Evolutionary conservation across 2,329 filamentous ascomycete species (phyloP).

Genomic region (Aspergillus sp.): DNA sequence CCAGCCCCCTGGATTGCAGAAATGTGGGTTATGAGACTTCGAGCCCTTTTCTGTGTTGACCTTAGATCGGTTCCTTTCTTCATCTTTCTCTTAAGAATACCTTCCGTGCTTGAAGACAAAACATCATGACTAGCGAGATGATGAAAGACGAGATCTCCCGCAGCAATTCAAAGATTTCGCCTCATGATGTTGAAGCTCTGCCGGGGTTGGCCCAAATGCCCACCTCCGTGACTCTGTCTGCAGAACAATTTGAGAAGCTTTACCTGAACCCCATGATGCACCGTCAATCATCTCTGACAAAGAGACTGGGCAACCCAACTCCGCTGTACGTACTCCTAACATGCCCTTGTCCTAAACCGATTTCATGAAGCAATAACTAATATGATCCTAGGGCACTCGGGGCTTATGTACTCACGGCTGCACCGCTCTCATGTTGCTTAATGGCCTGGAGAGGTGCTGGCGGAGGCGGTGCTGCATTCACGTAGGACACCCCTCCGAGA

Average conservation of each 20-base stretch:
- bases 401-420: slow-evolving; percentile 6
- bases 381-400: slow-evolving; percentile 4
- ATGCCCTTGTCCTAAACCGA: not conserved
- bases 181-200: not conserved
- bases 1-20: too few species aligned
- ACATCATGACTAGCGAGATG: too few species aligned
- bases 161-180: not conserved
- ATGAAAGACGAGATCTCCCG: not conserved
- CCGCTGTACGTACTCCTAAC: slow-evolving; percentile 14
- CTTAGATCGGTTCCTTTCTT: too few species aligned
- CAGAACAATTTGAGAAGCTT: slow-evolving; percentile 29
- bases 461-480: slow-evolving; percentile 7
- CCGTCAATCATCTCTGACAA: slow-evolving; percentile 22
- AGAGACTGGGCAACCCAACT: slow-evolving; percentile 25
- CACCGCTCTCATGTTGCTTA: slow-evolving; percentile 6
- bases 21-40: too few species aligned
- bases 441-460: slow-evolving; percentile 9
- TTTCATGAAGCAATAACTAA: not conserved
- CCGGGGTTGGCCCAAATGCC: slow-evolving; percentile 3
- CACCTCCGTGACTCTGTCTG: slow-evolving; percentile 20
- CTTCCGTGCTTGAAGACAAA: too few species aligned
- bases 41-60: too few species aligned
- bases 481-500: slow-evolving; percentile 6
- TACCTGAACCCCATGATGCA: slow-evolving; percentile 28
- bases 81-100: too few species aligned